Percentiles rank a stretch among this genome's conserved stretches.
Conservation (phyloP, 495 filamentous ascomycete genomes). For the Sporormia fimetaria region DNA sequence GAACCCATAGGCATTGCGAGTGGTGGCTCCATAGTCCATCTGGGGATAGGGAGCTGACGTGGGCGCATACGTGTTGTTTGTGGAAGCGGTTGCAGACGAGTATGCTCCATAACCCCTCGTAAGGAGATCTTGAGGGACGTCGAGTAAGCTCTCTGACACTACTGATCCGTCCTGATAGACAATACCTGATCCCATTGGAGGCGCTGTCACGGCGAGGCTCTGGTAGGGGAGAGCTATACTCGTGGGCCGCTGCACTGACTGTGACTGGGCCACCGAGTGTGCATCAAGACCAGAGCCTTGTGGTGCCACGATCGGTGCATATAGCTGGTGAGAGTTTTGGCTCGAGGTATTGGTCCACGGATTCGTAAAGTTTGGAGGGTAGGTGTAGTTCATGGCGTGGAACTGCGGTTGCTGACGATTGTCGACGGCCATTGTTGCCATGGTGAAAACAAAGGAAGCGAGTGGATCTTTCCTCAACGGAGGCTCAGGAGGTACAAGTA, state of each 20-base stretch:
- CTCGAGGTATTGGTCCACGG: constrained; percentile 65
- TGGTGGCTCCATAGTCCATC: constrained; percentile 51
- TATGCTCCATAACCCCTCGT: constrained; percentile 27
- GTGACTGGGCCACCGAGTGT: constrained; percentile 37
- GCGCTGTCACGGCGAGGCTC: constrained; percentile 56
- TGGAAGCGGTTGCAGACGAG: constrained; percentile 34
- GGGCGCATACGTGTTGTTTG: constrained; percentile 55
- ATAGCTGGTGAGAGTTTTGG: constrained; percentile 45
- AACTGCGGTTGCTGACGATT: constrained; percentile 71
- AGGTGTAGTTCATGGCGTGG: constrained; percentile 61
- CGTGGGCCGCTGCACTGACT: constrained; percentile 47
- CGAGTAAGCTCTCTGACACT: constrained; percentile 58
- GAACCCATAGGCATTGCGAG: constrained; percentile 42
- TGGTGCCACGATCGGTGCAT: constrained; percentile 43
- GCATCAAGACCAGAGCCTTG: constrained; percentile 17
- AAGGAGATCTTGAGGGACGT: constrained; percentile 61
- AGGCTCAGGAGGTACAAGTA: constrained; percentile 9
- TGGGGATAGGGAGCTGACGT: constrained; percentile 56
- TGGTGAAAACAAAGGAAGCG: constrained; percentile 37
- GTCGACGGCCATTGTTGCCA: constrained; percentile 81
- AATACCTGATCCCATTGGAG: constrained; percentile 58
- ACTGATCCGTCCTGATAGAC: constrained; percentile 55
- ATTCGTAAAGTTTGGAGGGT: constrained; percentile 80
- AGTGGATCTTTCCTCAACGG: constrained; percentile 11
- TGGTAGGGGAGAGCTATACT: constrained; percentile 65